Conservation (phyloP, 225 moss, liverwort and hornwort genomes). For the Neckera pumila region DNA sequence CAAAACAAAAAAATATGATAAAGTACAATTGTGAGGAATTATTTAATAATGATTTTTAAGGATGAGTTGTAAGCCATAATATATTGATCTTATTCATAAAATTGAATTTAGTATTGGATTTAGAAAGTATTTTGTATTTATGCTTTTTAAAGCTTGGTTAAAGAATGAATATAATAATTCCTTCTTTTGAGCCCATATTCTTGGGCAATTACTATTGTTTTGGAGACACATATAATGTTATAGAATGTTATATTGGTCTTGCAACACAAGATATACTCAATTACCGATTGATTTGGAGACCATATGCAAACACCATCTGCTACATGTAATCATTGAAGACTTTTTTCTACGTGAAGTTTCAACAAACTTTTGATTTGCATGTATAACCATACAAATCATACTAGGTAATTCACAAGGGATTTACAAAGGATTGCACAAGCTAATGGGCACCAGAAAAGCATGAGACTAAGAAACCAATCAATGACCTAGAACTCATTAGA, state of each 20-base stretch:
- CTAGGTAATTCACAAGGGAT: too few species aligned
- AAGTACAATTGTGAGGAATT: not conserved
- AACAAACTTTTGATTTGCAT: not conserved
- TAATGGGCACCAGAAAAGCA: too few species aligned
- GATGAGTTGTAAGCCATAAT: not conserved
- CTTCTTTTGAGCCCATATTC: not conserved
- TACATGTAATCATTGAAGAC: fast-evolving
- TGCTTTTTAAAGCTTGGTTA: not conserved
- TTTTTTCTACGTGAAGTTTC: not conserved
- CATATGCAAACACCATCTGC: fast-evolving
- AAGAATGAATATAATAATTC: not conserved
- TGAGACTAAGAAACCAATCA: too few species aligned
- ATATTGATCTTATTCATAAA: not conserved
- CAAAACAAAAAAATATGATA: not conserved
- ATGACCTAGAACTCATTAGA: too few species aligned
- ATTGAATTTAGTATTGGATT: too few species aligned
- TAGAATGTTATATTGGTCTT: not conserved
- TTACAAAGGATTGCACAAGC: too few species aligned
- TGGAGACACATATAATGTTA: not conserved
- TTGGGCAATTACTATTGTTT: not conserved
- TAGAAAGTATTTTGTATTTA: too few species aligned
- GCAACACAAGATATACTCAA: not conserved
- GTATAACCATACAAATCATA: not conserved
- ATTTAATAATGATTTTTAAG: not conserved
- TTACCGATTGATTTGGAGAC: fast-evolving